phyloP scores from a whole-genome alignment of 129 eudicot species.

The Heracleum sosnowskyi region DNA sequence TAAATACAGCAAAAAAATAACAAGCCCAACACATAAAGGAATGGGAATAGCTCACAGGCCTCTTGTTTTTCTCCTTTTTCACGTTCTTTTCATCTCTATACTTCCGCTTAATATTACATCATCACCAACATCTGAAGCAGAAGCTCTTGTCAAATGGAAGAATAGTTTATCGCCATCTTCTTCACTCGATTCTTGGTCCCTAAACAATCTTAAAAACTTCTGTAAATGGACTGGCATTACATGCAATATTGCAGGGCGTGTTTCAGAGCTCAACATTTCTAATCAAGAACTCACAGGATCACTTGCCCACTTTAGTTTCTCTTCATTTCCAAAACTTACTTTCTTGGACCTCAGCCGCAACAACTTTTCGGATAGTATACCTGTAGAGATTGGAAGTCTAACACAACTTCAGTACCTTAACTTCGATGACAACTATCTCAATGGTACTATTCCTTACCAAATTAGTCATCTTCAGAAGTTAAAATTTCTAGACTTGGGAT shows the following conservation, averaged over 20 bases:
- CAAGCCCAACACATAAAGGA: background rate
- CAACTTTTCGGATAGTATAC: conserved; percentile 30
- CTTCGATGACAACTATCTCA: conserved; percentile 34
- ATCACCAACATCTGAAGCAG: conserved; percentile 36
- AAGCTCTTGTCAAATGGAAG: conserved; percentile 51
- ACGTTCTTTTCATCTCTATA: conserved; percentile 24
- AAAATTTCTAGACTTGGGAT: conserved; percentile 20
- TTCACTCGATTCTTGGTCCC: too few species aligned
- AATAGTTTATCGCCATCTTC: conserved; percentile 40
- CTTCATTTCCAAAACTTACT: conserved; percentile 49
- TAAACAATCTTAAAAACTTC: too few species aligned
- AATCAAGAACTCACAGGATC: conserved; percentile 39
- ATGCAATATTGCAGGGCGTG: too few species aligned
- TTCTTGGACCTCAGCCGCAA: conserved; percentile 61
- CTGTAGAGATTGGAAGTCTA: conserved; percentile 49
- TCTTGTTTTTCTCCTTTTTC: conserved; percentile 15
- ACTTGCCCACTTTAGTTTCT: conserved; percentile 34
- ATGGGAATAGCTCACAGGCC: conserved; percentile 30
- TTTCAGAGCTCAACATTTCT: conserved; percentile 34
- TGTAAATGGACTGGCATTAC: too few species aligned
- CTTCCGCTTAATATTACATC: conserved; percentile 31
- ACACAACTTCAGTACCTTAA: conserved; percentile 29
- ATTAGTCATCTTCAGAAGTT: conserved; percentile 37
- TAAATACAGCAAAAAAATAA: too few species aligned
- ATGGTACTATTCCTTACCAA: conserved; percentile 51